Conservation (phyloP, 1,139 yeast species). For the Sugiyamaella paludigena region DNA sequence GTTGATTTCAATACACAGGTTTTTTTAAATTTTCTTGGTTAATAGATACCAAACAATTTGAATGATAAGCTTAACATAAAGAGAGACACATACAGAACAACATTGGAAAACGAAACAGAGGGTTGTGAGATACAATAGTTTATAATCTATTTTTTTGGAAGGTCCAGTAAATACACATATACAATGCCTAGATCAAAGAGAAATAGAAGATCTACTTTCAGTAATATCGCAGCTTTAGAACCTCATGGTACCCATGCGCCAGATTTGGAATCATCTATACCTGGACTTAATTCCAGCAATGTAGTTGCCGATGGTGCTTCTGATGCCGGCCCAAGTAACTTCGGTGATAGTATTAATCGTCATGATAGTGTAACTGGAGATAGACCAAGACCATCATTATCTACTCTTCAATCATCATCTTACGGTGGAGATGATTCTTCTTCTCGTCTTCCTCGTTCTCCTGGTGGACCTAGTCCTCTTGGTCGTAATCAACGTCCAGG, state of each 20-base stretch:
- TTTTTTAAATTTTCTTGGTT: not conserved
- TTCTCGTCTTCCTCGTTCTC: conserved; percentile 11
- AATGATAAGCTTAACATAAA: too few species aligned
- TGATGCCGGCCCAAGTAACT: not conserved
- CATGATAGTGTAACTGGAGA: not conserved
- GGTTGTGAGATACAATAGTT: too few species aligned
- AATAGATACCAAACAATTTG: too few species aligned
- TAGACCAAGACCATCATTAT: conserved; percentile 1
- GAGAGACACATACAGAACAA: too few species aligned
- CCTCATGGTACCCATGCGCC: conserved; percentile 23
- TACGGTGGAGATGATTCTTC: too few species aligned
- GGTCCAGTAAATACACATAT: too few species aligned
- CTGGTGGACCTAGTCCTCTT: not conserved
- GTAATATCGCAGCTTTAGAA: conserved; percentile 25
- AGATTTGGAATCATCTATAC: not conserved
- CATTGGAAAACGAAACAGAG: too few species aligned
- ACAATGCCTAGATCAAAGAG: conserved; percentile 7
- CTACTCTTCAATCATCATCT: conserved; percentile 9
- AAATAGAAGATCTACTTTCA: conserved; percentile 25
- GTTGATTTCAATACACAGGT: too few species aligned
- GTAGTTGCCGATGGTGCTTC: not conserved
- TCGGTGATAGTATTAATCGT: not conserved
- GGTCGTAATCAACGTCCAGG: conserved; percentile 5
- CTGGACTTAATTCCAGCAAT: not conserved
- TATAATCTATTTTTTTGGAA: too few species aligned